These are phyloP conservation scores for Amanita rimosa DNA, from an alignment of 768 basidiomycete species.

Conservation along the genomic window DNA sequence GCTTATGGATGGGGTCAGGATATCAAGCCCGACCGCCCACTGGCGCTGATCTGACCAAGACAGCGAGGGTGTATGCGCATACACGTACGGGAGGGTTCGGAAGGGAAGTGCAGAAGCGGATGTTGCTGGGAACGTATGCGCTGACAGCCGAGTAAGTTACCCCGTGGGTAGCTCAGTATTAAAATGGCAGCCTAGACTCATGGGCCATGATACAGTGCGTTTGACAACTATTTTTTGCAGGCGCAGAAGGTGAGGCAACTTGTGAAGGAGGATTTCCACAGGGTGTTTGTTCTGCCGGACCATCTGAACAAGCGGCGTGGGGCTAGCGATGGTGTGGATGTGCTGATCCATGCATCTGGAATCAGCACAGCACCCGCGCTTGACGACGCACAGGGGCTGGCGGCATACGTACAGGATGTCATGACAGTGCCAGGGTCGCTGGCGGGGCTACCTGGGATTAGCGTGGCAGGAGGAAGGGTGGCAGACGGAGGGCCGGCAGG, in stretches of 20 bases:
- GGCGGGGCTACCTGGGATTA: constrained; percentile 78
- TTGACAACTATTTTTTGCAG: constrained; percentile 94
- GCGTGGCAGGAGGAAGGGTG: constrained; percentile 42
- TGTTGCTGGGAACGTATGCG: constrained; percentile 85
- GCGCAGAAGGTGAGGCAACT: constrained; percentile 71
- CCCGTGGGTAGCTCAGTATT: background rate
- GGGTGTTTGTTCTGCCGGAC: constrained; percentile 52
- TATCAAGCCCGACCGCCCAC: constrained; percentile 32
- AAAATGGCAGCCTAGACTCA: background rate
- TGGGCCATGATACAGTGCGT: constrained; percentile 47
- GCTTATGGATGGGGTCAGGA: constrained; percentile 26
- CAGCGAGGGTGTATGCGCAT: constrained; percentile 48
- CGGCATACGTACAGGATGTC: constrained; percentile 81
- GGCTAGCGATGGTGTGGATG: constrained; percentile 42
- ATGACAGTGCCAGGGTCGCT: constrained; percentile 88
- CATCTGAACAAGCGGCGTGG: constrained; percentile 16
- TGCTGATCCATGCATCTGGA: constrained; percentile 80
- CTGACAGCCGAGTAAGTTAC: constrained; percentile 76
- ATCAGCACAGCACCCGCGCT: constrained; percentile 76
- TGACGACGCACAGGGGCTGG: constrained; percentile 18
- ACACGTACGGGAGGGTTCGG: constrained; percentile 71
- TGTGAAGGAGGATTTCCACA: constrained; percentile 64
- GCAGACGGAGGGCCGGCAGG: too few relatives aligned
- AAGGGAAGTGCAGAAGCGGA: constrained; percentile 72
- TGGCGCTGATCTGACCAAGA: constrained; percentile 32